phyloP scores from a whole-genome alignment of 2,329 filamentous ascomycete genomes.

The Sordariomycetes sp. region DNA sequence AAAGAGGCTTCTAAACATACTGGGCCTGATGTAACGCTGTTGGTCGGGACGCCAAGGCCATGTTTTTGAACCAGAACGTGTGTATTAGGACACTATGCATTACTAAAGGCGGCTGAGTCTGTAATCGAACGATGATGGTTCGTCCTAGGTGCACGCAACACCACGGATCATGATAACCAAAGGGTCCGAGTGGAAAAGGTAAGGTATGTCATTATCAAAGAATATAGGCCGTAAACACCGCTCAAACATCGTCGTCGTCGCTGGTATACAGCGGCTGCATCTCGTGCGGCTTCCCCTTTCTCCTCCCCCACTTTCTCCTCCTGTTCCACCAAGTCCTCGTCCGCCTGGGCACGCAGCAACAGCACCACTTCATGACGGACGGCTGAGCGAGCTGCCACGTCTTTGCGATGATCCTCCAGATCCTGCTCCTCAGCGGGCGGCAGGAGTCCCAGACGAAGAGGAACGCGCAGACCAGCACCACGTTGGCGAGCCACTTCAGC shows the following conservation, averaged over 20 bases:
- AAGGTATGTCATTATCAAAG: background rate
- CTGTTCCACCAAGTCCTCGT: background rate
- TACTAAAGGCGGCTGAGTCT: too few relatives aligned
- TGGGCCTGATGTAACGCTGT: too few relatives aligned
- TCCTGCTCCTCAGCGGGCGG: background rate
- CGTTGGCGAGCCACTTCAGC: background rate
- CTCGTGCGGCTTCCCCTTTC: background rate
- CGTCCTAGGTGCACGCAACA: too few relatives aligned
- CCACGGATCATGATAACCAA: too few relatives aligned
- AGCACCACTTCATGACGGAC: background rate
- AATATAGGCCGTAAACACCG: too few relatives aligned
- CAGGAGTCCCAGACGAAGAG: slow-evolving; percentile 1
- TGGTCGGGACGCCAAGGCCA: too few relatives aligned
- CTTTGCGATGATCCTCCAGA: background rate
- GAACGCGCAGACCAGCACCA: background rate
- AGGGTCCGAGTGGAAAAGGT: too few relatives aligned
- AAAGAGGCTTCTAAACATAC: too few relatives aligned
- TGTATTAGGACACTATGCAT: too few relatives aligned
- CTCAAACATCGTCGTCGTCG: background rate
- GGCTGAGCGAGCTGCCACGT: background rate
- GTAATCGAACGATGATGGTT: too few relatives aligned
- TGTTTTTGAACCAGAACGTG: too few relatives aligned
- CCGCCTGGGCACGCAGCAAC: background rate
- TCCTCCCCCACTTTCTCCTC: background rate
- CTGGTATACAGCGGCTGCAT: slow-evolving; percentile 1